Conservation (phyloP, 306 rosid species). For the Adenanthera pavonina region DNA sequence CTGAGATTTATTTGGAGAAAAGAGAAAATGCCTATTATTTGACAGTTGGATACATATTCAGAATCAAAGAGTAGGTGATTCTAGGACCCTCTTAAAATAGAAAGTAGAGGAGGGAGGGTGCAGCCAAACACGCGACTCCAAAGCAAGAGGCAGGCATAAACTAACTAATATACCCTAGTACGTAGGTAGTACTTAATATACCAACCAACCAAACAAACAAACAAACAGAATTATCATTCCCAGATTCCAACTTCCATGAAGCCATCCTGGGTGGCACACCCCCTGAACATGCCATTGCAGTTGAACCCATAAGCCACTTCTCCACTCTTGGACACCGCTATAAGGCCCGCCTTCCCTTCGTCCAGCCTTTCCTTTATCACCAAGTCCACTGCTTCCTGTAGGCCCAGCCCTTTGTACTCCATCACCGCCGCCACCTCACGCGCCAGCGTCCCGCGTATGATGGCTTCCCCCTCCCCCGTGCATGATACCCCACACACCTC, state of each 20-base stretch:
- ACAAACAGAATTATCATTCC: conserved; percentile 41
- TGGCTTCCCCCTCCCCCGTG: conserved; percentile 95
- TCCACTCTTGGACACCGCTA: conserved; percentile 76
- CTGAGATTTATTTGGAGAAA: conserved; percentile 11
- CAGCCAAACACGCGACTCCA: conserved; percentile 3
- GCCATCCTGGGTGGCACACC: conserved; percentile 77
- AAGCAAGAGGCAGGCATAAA: not conserved
- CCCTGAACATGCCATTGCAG: conserved; percentile 89
- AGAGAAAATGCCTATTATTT: conserved; percentile 13
- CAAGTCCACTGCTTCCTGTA: conserved; percentile 77
- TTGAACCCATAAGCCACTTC: conserved; percentile 90
- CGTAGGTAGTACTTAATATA: too few species aligned
- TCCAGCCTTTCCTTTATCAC: conserved; percentile 81
- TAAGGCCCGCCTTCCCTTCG: conserved; percentile 84
- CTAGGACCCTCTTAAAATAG: conserved; percentile 15
- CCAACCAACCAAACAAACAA: not conserved
- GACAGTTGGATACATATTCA: conserved; percentile 32
- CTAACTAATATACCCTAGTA: too few species aligned
- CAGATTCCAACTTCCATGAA: conserved; percentile 93
- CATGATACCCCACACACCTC: conserved; percentile 86
- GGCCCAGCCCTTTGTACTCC: conserved; percentile 88
- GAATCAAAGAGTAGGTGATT: conserved; percentile 1
- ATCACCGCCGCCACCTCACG: conserved; percentile 94
- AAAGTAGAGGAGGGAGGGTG: not conserved
- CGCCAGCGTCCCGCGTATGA: conserved; percentile 89